Percentiles rank a stretch among this genome's conserved stretches.
These are phyloP conservation scores for Podaxis carcinomalis DNA, from an alignment of 768 basidiomycete genomes.

Conservation along the genomic window DNA sequence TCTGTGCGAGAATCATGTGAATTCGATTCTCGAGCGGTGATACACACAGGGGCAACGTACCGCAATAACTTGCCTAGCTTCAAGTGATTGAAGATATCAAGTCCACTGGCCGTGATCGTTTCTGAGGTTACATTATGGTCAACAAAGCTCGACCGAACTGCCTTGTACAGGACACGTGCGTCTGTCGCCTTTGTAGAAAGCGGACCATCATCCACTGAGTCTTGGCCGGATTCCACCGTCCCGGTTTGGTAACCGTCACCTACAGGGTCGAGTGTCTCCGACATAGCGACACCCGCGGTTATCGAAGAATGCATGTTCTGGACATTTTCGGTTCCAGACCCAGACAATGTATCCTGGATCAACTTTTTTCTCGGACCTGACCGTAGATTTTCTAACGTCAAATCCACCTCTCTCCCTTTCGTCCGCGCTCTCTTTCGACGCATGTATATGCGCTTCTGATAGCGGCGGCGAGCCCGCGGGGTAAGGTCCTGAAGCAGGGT, in stretches of 20 bases:
- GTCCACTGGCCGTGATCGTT: background rate
- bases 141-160: background rate
- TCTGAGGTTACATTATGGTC: background rate
- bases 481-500: slow-evolving; percentile 9
- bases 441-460: slow-evolving; percentile 13
- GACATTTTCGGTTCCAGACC: background rate
- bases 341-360: background rate
- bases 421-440: slow-evolving; percentile 10
- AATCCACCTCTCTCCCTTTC: slow-evolving; percentile 5
- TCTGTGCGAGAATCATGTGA: slow-evolving; percentile 5
- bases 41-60: background rate
- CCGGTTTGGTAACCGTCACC: background rate
- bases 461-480: slow-evolving; percentile 12
- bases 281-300: background rate
- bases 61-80: background rate
- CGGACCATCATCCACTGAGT: slow-evolving; percentile 12
- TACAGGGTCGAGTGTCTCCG: background rate
- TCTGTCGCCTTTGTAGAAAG: background rate
- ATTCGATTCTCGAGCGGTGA: background rate
- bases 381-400: slow-evolving; percentile 4
- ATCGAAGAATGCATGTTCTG: background rate
- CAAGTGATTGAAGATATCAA: slow-evolving; percentile 4
- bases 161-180: background rate
- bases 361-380: slow-evolving; percentile 5
- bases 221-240: background rate